Evolutionary conservation across 495 filamentous ascomycete species (phyloP).

Genomic region (Annulohypoxylon nitens): DNA sequence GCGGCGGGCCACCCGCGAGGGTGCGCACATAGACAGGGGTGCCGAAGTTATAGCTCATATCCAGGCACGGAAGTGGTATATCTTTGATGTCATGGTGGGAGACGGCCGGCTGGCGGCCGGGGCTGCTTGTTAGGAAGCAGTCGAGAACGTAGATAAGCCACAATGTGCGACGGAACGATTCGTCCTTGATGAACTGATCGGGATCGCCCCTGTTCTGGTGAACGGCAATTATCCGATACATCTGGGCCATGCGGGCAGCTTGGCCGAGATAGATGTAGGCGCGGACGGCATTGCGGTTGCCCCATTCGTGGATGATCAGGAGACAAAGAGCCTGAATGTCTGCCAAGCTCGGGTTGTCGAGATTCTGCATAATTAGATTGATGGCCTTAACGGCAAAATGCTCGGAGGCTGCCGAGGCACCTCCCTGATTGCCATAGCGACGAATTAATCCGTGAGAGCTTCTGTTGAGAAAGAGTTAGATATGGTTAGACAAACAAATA

Average conservation of each 20-base stretch:
- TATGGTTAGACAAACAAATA: slow-evolving; percentile 42
- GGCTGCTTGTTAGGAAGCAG: slow-evolving; percentile 67
- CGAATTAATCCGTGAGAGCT: slow-evolving; percentile 64
- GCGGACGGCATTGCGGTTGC: slow-evolving; percentile 63
- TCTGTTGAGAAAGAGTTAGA: slow-evolving; percentile 41
- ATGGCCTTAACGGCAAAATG: slow-evolving; percentile 64
- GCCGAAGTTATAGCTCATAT: slow-evolving; percentile 65
- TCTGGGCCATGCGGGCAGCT: slow-evolving; percentile 65
- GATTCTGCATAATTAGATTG: slow-evolving; percentile 59
- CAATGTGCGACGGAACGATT: slow-evolving; percentile 64
- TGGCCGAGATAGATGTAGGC: slow-evolving; percentile 67
- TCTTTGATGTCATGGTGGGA: slow-evolving; percentile 61
- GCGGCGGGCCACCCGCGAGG: slow-evolving; percentile 55
- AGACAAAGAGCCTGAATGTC: slow-evolving; percentile 67
- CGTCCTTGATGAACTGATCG: slow-evolving; percentile 65
- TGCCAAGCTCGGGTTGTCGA: slow-evolving; percentile 63
- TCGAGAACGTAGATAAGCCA: slow-evolving; percentile 68
- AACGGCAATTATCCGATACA: slow-evolving; percentile 63
- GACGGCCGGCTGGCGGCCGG: slow-evolving; percentile 63
- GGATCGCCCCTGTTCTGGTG: slow-evolving; percentile 59
- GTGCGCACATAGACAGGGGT: slow-evolving; percentile 63
- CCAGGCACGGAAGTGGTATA: slow-evolving; percentile 62
- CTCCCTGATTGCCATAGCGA: slow-evolving; percentile 62
- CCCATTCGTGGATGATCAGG: slow-evolving; percentile 66
- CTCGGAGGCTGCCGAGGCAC: slow-evolving; percentile 59